Conservation (phyloP, 202 grass and related monocot species). For the Brachypodium distachyon region DNA sequence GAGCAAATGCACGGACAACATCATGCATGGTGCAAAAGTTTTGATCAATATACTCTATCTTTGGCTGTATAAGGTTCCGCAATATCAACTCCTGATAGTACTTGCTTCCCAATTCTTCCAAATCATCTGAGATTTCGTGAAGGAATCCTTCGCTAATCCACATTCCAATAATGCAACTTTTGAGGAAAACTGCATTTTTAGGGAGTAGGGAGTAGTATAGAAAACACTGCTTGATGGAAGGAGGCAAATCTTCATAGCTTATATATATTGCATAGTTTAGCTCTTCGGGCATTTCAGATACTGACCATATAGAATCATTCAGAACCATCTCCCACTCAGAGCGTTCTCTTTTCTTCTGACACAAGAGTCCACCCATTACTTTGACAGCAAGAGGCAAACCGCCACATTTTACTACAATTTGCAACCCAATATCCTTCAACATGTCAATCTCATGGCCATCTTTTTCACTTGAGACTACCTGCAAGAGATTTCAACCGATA, state of each 20-base stretch:
- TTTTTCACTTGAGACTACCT: background rate
- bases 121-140: background rate
- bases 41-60: fast-evolving
- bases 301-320: background rate
- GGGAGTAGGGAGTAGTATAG: background rate
- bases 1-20: too few species aligned
- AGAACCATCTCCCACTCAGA: background rate
- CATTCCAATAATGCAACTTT: background rate
- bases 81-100: background rate
- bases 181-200: background rate
- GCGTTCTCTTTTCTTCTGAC: background rate
- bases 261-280: background rate
- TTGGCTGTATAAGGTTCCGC: background rate
- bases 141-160: background rate
- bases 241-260: background rate
- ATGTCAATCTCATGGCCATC: background rate
- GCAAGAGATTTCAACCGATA: background rate
- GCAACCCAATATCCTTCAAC: background rate
- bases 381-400: background rate
- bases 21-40: background rate
- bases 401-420: background rate
- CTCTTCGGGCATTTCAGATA: background rate
- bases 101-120: background rate
- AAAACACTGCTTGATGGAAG: background rate
- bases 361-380: background rate